These are phyloP conservation scores for Rubia tinctorum DNA, from an alignment of 305 asterid genomes.

Conservation along the genomic window DNA sequence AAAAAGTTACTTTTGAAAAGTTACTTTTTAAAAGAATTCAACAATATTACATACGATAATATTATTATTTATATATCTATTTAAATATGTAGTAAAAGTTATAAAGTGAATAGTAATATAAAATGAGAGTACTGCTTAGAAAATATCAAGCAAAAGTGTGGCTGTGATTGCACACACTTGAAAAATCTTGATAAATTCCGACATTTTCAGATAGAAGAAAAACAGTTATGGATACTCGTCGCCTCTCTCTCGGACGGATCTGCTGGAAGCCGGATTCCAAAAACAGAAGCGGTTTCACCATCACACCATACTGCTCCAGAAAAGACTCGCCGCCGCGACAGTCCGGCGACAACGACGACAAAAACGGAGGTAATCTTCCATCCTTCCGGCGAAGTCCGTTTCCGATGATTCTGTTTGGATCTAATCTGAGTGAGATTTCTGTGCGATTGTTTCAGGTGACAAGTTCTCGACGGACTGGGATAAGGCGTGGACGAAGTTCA, in stretches of 20 bases:
- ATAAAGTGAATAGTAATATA: no score
- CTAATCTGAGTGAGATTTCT: neutral
- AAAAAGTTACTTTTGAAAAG: no score
- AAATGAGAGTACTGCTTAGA: no score
- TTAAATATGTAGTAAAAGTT: no score
- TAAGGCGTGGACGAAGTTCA: conserved; percentile 90
- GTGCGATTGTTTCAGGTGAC: no score
- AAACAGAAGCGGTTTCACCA: conserved; percentile 32
- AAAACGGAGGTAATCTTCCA: conserved; percentile 25
- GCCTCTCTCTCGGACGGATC: conserved; percentile 45
- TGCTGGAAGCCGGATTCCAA: conserved; percentile 27
- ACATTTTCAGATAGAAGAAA: no score
- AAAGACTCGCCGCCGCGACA: conserved; percentile 28
- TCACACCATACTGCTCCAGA: conserved; percentile 46
- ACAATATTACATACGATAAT: no score
- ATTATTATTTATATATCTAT: no score
- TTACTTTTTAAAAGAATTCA: no score
- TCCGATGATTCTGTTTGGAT: neutral
- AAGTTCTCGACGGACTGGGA: conserved; percentile 96
- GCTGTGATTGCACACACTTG: neutral
- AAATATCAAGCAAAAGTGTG: conserved; percentile 6
- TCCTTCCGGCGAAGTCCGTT: neutral
- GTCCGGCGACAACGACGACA: conserved; percentile 38
- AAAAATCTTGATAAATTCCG: neutral
- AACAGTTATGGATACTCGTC: conserved; percentile 61